Base-by-base conservation (phyloP, 495 filamentous ascomycete genomes). In the Hypoxylon fuscum region DNA sequence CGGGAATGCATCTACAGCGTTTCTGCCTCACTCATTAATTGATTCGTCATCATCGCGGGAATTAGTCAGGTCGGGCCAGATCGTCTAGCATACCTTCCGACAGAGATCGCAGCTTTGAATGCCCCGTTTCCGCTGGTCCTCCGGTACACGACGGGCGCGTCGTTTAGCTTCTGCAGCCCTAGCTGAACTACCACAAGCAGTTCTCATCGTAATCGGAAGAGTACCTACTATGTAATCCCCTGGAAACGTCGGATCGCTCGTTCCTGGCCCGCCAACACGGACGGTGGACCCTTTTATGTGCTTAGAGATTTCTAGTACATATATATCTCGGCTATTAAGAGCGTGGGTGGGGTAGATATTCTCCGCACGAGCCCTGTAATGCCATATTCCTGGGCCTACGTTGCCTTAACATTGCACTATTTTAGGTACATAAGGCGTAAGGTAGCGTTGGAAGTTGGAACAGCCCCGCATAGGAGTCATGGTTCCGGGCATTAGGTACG, bases 1-100 rank as follows among this genome's bases (percentile, higher is more conserved):
- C 62, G 8, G 67, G 73, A n/a, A 72, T 69, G 57, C 77, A 80
- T 54, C 74, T 74, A 15, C 69, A 68, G 3, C 73, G 59, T 48
- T 70, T 53, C 63, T 73, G 64, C 35, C 62, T 14, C 11, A 15
- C 66, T 45, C 14, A 22, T 34, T 32, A 60, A 23, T 18, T 23
- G 40, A 23, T 53, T 5, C 7, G 25, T 50, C 20, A 20, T 44
- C 27, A 5, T n/a, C n/a, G n/a, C n/a, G n/a, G n/a, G n/a, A n/a
- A n/a, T 14, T 14, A 8, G 25, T 3, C 25, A 45, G 21, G 27
- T 27, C 7, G 43, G 17, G 5, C 7, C 1, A 15, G 11, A 35
- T 41, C 29, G 40, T 21, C 27, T 1, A 5, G 9, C 34, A 31
- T 61, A 55, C 58, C 49, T 55, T 48, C 22, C 58, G 42, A 47